Evolutionary conservation across 345 rosid genomes (phyloP), one percentile per base, ranked within the genome.

Genomic region (Barbarea vulgaris): DNA sequence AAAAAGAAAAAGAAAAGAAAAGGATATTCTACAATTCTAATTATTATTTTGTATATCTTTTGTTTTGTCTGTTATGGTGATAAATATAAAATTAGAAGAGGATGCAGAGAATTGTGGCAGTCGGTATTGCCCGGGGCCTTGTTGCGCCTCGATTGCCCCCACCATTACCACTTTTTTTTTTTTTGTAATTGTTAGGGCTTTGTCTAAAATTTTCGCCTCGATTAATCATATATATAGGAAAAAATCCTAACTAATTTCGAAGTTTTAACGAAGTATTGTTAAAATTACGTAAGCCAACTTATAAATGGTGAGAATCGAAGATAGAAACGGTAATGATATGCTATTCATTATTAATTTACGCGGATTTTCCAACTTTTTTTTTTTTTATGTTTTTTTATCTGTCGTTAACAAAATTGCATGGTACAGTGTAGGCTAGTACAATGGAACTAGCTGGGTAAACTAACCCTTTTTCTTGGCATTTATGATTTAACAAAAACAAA

Each of bases 61-160:
- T 27, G 0, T 36, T 70, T 48, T 71, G 72, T 64, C 72, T 50
- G 56, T 42, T 64, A 60, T 70, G 13, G 67, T 61, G 37, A 48
- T 46, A 64, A 54, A 58, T 46, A 31, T 8, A 64, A 42, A 77
- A 70, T 6, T 27, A 64, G 53, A 34, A 63, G 54, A 55, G 34
- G 76, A 64, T 71, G 83, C 75, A 74, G 79, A 80, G 25, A 82
- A 81, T 81, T 80, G 84, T 83, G 86, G 88, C 87, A 86, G 87
- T 81, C 86, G 79, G 83, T 70, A 82, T 77, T 79, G 71, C 85
- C 83, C 80, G 63, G 88, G 89, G 85, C 85, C 85, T 76, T 63
- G 70, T 52, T 70, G 67, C 63, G 86, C 80, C 81, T 81, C 81
- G 79, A 54, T 31, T 81, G 83, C 78, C 90, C 90, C 86, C 89